Conservation (phyloP, 768 basidiomycete species). For the Cystofilobasidium capitatum region DNA sequence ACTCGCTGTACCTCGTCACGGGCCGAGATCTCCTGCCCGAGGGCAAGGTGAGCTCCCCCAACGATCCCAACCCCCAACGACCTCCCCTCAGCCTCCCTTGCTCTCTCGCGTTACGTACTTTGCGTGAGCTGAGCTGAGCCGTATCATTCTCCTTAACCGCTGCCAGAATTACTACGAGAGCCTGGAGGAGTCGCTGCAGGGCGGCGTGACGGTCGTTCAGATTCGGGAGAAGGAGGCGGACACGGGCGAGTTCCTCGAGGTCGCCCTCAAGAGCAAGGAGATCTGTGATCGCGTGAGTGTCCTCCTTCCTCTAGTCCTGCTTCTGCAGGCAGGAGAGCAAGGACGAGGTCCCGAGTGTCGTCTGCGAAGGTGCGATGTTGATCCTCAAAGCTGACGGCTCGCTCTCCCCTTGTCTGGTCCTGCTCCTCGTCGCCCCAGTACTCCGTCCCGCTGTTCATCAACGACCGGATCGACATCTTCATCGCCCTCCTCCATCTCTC, state of each 20-base stretch:
- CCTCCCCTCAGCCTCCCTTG: neutral
- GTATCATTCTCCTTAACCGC: neutral
- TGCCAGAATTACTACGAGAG: constrained; percentile 58
- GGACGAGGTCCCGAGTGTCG: too few relatives aligned
- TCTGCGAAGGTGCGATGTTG: neutral
- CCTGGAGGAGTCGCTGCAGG: constrained; percentile 61
- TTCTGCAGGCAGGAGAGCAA: too few relatives aligned
- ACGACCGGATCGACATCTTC: constrained; percentile 66
- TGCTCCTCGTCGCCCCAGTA: constrained; percentile 40
- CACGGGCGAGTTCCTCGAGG: constrained; percentile 72
- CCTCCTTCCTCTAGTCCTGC: neutral
- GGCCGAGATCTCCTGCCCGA: constrained; percentile 65
- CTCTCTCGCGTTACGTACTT: neutral
- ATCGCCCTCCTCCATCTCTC: constrained; percentile 44
- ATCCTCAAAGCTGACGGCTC: neutral
- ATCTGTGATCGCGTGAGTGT: constrained; percentile 52
- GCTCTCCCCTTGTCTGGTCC: neutral
- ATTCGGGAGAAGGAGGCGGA: constrained; percentile 75
- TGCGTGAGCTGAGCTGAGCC: neutral
- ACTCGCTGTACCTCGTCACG: constrained; percentile 74
- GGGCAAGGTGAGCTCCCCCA: constrained; percentile 51
- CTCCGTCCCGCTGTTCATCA: constrained; percentile 69
- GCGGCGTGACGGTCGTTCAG: constrained; percentile 84
- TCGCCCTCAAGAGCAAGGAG: constrained; percentile 59
- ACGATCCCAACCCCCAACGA: neutral